Base-by-base conservation (phyloP, 257 asterid species). In the Rauvolfia tetraphylla region DNA sequence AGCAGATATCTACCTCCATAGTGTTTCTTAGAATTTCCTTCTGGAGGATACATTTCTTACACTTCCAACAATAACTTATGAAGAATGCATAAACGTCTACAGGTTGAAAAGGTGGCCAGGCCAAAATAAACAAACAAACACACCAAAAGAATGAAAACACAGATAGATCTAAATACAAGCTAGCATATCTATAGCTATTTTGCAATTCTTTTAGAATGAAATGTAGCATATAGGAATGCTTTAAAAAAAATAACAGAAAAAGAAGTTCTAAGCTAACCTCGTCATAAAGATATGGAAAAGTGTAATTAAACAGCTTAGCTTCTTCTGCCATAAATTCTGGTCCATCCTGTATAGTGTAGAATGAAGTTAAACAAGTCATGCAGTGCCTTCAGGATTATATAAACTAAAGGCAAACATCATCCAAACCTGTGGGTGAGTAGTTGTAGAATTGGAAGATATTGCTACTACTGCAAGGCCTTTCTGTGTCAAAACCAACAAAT, bases 401-500 rank as follows among this genome's bases (percentile, higher is more conserved):
- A 78, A 75, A 82, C 76, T 69, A 78, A 85, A 81, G 79, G 68
- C 25, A 78, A 75, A 41, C 71, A 78, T 73, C 83, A 80, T 83
- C 76, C 78, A 89, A 86, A 94, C 97, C 98, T 90, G 96, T 65
- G 97, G 97, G 73, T 94, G 97, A 79, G 96, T 94, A 67, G 70
- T 67, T 78, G 75, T 83, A 75, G 96, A 90, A 87, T 92, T 94
- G 33, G 98, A 92, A 66, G 98, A 94, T 81, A 94, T 90, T 39
- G 98, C 97, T 70, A 92, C 80, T 67, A 89, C 98, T 9, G 92
- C 96, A 62, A 94, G 95, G 76, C 97, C 97, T 88, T 94, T 94
- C 97, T 92, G 98, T 78, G 79, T 54, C 82, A 84, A 41, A 69
- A 72, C 68, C 5, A 54, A 74, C 48, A 57, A 36, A 61, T 29